Conservation (phyloP, 2,329 filamentous ascomycete genomes). For the Talaromyces sp. region DNA sequence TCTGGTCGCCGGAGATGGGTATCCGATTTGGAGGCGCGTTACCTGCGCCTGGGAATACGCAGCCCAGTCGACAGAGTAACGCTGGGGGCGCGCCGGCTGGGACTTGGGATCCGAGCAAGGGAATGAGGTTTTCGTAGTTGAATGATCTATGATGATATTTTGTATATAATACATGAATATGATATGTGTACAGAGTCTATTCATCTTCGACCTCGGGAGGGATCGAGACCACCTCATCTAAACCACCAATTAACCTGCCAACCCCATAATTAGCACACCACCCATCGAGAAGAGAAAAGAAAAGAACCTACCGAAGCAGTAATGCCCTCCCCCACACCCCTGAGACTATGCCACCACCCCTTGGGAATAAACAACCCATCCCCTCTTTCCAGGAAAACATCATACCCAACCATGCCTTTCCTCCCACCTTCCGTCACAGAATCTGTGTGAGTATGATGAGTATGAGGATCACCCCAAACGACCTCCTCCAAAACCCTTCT, state of each 20-base stretch:
- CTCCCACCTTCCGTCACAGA: background rate
- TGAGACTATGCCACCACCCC: slow-evolving; percentile 86
- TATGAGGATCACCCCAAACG: slow-evolving; percentile 63
- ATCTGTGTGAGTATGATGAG: too few relatives aligned
- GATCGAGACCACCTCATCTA: background rate
- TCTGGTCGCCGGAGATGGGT: slow-evolving; percentile 79
- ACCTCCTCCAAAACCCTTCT: slow-evolving; percentile 63
- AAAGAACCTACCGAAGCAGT: slow-evolving; percentile 55
- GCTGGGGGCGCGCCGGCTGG: slow-evolving; percentile 3
- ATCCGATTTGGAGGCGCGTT: slow-evolving; percentile 65
- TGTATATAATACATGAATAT: background rate
- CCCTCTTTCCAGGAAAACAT: slow-evolving; percentile 61
- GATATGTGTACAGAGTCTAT: background rate
- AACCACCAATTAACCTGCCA: slow-evolving; percentile 76
- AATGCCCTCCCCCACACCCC: slow-evolving; percentile 58
- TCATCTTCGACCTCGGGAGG: background rate
- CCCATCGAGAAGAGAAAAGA: slow-evolving; percentile 16
- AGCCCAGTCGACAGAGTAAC: slow-evolving; percentile 9
- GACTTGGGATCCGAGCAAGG: slow-evolving; percentile 20
- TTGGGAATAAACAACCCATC: slow-evolving; percentile 77
- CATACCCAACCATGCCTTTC: slow-evolving; percentile 33
- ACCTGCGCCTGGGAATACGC: slow-evolving; percentile 17
- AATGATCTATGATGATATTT: background rate
- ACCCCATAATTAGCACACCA: slow-evolving; percentile 25
- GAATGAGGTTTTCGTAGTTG: slow-evolving; percentile 19